Conservation (phyloP, 2,329 filamentous ascomycete species). For the Microthyrium microscopicum region DNA sequence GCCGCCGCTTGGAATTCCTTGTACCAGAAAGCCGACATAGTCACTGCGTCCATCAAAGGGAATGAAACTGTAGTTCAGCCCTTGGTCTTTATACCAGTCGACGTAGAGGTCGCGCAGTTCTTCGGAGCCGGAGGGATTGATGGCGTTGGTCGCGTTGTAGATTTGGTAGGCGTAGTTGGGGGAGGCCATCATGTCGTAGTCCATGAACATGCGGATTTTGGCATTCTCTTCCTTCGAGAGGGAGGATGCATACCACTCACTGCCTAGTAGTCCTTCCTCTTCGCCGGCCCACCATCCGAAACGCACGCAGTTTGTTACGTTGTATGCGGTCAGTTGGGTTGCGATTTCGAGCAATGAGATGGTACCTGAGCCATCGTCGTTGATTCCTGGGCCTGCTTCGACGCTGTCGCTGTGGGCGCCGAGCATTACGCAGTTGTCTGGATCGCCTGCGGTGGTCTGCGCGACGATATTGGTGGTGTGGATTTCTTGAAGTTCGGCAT, state of each 20-base stretch:
- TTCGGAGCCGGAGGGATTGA: conserved; percentile 17
- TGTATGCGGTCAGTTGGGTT: conserved; percentile 20
- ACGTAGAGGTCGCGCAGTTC: conserved; percentile 19
- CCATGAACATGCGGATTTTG: conserved; percentile 23
- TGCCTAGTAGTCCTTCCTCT: conserved; percentile 21
- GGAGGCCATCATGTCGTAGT: conserved; percentile 26
- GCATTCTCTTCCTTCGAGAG: conserved; percentile 15
- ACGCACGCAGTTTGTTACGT: conserved; percentile 21
- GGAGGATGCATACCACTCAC: conserved; percentile 18
- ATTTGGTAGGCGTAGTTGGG: conserved; percentile 21
- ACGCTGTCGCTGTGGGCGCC: conserved; percentile 24
- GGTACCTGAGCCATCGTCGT: conserved; percentile 23
- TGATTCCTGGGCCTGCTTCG: conserved; percentile 21
- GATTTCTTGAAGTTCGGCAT: conserved; percentile 8
- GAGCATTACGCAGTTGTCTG: conserved; percentile 19
- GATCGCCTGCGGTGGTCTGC: conserved; percentile 19
- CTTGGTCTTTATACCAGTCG: conserved; percentile 15
- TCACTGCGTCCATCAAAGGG: conserved; percentile 23
- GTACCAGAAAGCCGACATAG: conserved; percentile 21
- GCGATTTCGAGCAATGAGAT: conserved; percentile 22
- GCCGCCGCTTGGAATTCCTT: conserved; percentile 20
- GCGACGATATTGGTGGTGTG: conserved; percentile 19
- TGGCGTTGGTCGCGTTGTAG: conserved; percentile 19
- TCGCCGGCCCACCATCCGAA: conserved; percentile 24
- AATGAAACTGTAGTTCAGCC: conserved; percentile 16